Conservation (phyloP, 805 yeast species). For the Myxozyma sirexii region DNA sequence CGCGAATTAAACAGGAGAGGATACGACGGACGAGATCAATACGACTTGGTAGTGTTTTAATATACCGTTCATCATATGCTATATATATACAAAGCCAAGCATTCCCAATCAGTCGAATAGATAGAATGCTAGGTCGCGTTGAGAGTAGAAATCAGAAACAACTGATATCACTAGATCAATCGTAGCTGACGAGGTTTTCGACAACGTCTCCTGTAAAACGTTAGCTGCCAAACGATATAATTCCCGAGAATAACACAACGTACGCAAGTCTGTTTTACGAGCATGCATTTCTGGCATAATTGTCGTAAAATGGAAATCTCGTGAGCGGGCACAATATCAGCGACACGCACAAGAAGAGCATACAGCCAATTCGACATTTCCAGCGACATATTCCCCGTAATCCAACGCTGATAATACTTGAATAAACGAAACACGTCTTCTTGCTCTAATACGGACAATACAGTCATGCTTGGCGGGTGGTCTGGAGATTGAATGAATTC, state of each 20-base stretch:
- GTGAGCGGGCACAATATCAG: constrained; percentile 44
- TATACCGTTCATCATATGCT: no score
- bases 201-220: constrained; percentile 16
- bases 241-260: not conserved
- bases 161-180: constrained; percentile 34
- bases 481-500: constrained; percentile 43
- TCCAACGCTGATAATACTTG: constrained; percentile 51
- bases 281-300: constrained; percentile 44
- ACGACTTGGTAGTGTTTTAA: no score
- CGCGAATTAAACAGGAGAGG: not conserved
- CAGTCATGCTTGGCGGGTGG: constrained; percentile 41
- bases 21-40: no score
- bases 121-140: constrained; percentile 30
- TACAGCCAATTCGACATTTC: constrained; percentile 48
- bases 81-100: not conserved
- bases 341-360: constrained; percentile 46
- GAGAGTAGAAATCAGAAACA: constrained; percentile 35
- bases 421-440: constrained; percentile 44
- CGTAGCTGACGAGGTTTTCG: constrained; percentile 32
- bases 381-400: constrained; percentile 41
- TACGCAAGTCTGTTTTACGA: constrained; percentile 29
- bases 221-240: not conserved
- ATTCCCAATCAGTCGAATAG: constrained; percentile 9
- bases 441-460: constrained; percentile 46
- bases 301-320: constrained; percentile 50